These are phyloP conservation scores for Enterospora canceri DNA, from an alignment of 371 early-diverging fungal genomes.

Conservation along the genomic window DNA sequence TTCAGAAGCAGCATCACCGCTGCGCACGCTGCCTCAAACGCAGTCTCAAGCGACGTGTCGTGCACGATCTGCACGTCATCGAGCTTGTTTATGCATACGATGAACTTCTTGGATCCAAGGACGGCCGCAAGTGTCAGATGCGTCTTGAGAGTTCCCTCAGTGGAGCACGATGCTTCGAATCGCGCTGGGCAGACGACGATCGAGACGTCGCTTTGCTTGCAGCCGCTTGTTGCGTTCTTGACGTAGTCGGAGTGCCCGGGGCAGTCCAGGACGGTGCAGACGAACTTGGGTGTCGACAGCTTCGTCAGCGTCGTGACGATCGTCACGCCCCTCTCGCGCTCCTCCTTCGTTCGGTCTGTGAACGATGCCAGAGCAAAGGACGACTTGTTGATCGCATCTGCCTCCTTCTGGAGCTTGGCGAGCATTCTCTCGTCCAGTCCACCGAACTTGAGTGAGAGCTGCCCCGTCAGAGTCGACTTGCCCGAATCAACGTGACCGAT, in stretches of 20 bases:
- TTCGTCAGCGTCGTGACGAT: conserved; percentile 47
- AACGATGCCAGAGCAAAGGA: conserved; percentile 52
- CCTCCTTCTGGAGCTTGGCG: conserved; percentile 48
- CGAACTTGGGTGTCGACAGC: conserved; percentile 41
- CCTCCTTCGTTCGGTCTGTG: conserved; percentile 51
- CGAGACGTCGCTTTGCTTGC: conserved; percentile 86
- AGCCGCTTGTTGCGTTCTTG: conserved; percentile 99
- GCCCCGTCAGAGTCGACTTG: conserved; percentile 54
- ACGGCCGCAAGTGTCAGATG: conserved; percentile 80
- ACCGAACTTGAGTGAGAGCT: conserved; percentile 45
- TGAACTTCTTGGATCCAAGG: conserved; percentile 80
- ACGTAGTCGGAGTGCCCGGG: conserved; percentile 99
- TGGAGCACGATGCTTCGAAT: conserved; percentile 55
- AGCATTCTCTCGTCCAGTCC: conserved; percentile 40
- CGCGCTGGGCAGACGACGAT: conserved; percentile 88
- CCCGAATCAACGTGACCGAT: conserved; percentile 57
- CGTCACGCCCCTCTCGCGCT: conserved; percentile 55
- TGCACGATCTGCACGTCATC: conserved; percentile 64
- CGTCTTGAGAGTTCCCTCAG: conserved; percentile 82
- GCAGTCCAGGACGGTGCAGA: conserved; percentile 68
- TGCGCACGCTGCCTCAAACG: conserved; percentile 78
- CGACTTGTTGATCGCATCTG: conserved; percentile 43
- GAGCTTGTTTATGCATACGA: conserved; percentile 95
- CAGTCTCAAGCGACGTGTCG: conserved; percentile 2
- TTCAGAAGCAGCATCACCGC: conserved; percentile 85